phyloP scores from a whole-genome alignment of 1,284 basidiomycete genomes.

The Ganoderma lingzhi region DNA sequence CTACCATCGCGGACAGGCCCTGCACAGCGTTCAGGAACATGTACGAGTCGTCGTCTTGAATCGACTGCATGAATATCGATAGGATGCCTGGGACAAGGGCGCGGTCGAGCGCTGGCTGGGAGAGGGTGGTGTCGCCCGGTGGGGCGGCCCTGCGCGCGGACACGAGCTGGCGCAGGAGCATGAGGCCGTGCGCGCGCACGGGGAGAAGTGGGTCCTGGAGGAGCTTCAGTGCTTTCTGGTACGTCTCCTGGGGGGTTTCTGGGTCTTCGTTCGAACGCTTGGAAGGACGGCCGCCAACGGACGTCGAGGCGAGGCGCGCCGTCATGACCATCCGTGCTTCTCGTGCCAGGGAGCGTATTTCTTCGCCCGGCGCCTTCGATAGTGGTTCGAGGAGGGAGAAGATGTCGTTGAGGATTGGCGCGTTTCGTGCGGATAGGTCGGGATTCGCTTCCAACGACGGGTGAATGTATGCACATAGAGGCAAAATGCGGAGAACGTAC shows the following conservation, averaged over 20 bases:
- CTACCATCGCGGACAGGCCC: slow-evolving; percentile 86
- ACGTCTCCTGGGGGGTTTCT: slow-evolving; percentile 60
- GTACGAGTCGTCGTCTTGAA: slow-evolving; percentile 95
- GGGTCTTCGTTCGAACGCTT: slow-evolving; percentile 48
- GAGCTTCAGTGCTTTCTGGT: slow-evolving; percentile 88
- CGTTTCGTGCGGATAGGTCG: slow-evolving; percentile 65
- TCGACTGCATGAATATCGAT: slow-evolving; percentile 85
- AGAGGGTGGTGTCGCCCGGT: slow-evolving; percentile 19
- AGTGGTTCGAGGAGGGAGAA: slow-evolving; percentile 70
- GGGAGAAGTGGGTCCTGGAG: slow-evolving; percentile 94
- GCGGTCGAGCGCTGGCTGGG: slow-evolving; percentile 49
- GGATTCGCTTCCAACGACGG: slow-evolving; percentile 63
- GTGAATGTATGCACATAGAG: not conserved
- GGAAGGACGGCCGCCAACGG: slow-evolving; percentile 42
- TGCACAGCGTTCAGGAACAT: slow-evolving; percentile 95
- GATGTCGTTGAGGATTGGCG: slow-evolving; percentile 76
- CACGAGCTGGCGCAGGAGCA: slow-evolving; percentile 83
- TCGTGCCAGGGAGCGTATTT: slow-evolving; percentile 66
- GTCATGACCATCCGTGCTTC: slow-evolving; percentile 87
- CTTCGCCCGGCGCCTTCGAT: slow-evolving; percentile 52
- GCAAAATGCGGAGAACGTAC: slow-evolving; percentile 47
- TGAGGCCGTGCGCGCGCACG: slow-evolving; percentile 93
- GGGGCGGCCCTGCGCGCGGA: slow-evolving; percentile 43
- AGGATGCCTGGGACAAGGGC: slow-evolving; percentile 86
- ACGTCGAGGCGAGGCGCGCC: slow-evolving; percentile 72